These are phyloP conservation scores for Hawksworthiomyces lignivorus DNA, from an alignment of 2,329 filamentous ascomycete species.

Conservation along the genomic window DNA sequence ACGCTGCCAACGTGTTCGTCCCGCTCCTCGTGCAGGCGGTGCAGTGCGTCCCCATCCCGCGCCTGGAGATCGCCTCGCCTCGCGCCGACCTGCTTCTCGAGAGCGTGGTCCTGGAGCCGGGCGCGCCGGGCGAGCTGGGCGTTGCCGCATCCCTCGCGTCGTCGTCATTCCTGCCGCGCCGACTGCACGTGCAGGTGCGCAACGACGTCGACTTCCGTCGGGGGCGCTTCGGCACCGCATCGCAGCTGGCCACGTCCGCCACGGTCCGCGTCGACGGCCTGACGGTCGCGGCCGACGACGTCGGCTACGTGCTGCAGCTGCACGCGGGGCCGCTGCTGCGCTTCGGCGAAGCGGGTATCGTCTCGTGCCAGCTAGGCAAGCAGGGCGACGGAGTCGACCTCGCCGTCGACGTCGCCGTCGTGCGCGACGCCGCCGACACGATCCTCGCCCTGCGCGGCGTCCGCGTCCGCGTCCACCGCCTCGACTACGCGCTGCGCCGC, in stretches of 20 bases:
- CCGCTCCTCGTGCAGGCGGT: conserved; percentile 69
- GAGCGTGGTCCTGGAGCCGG: conserved; percentile 84
- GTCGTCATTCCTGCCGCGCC: conserved; percentile 83
- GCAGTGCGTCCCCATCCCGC: conserved; percentile 83
- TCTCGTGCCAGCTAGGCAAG: conserved; percentile 77
- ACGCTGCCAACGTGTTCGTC: conserved; percentile 72
- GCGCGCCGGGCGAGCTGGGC: too few species aligned
- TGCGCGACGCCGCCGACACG: conserved; percentile 68
- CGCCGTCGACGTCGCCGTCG: conserved; percentile 79
- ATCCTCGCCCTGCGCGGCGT: conserved; percentile 72
- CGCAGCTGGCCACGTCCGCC: conserved; percentile 60
- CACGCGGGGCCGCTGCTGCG: conserved; percentile 64
- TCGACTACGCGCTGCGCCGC: conserved; percentile 68
- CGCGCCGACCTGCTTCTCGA: conserved; percentile 80
- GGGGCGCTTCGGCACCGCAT: conserved; percentile 57
- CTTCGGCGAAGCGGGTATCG: conserved; percentile 75
- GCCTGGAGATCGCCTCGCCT: conserved; percentile 78
- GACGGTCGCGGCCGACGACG: conserved; percentile 74
- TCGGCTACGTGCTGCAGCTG: conserved; percentile 82
- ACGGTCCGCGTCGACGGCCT: conserved; percentile 76
- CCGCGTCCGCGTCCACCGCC: conserved; percentile 71
- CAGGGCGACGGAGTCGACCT: conserved; percentile 80
- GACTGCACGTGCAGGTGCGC: conserved; percentile 70
- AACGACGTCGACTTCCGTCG: conserved; percentile 85
- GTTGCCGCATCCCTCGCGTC: conserved; percentile 81